A percentile compares a stretch with the other conserved stretches of the same genome.
These are phyloP conservation scores for Globisporangium okanoganense DNA, from an alignment of 352 stramenopile species.

Conservation along the genomic window DNA sequence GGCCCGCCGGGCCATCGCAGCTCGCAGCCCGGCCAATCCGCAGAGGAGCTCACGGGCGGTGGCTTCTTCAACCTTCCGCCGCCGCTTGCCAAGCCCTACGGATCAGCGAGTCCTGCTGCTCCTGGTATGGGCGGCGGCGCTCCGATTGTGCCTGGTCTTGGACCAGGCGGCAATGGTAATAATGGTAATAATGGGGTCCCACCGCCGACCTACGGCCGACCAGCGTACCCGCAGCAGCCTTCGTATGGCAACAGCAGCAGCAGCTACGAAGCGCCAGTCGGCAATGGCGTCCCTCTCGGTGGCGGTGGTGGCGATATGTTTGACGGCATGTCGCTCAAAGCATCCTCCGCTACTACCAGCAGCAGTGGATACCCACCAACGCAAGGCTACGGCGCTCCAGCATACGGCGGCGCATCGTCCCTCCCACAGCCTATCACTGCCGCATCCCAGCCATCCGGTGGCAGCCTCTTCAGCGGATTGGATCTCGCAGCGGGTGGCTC, in stretches of 20 bases:
- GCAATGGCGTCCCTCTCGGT: slow-evolving; percentile 2
- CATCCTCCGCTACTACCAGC: slow-evolving; percentile 9
- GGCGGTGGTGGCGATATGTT: slow-evolving; percentile 58
- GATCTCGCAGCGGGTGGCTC: slow-evolving; percentile 33
- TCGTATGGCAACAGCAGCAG: slow-evolving; percentile 10
- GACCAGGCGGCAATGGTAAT: background rate
- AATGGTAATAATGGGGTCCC: slow-evolving; percentile 1
- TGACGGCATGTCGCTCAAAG: slow-evolving; percentile 67
- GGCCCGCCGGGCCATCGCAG: slow-evolving; percentile 53
- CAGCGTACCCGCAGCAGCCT: slow-evolving; percentile 8
- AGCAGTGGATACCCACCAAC: slow-evolving; percentile 7
- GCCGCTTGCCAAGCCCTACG: slow-evolving; percentile 47
- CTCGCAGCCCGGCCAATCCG: slow-evolving; percentile 17
- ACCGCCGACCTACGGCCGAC: slow-evolving; percentile 15
- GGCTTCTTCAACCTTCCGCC: slow-evolving; percentile 86
- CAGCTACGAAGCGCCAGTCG: slow-evolving; percentile 12
- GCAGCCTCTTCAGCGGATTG: slow-evolving; percentile 45
- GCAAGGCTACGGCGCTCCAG: slow-evolving; percentile 24
- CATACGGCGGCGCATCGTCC: slow-evolving; percentile 11
- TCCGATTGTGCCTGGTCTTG: slow-evolving; percentile 4
- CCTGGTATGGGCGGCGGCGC: background rate
- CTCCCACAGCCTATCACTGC: slow-evolving; percentile 1
- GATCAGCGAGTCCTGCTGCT: slow-evolving; percentile 7
- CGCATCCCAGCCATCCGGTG: background rate
- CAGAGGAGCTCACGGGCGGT: slow-evolving; percentile 42